Percentiles rank a stretch among this genome's conserved stretches.
These are phyloP conservation scores for Aegilops bicornis DNA, from an alignment of 176 grass and related monocot species.

Conservation along the genomic window DNA sequence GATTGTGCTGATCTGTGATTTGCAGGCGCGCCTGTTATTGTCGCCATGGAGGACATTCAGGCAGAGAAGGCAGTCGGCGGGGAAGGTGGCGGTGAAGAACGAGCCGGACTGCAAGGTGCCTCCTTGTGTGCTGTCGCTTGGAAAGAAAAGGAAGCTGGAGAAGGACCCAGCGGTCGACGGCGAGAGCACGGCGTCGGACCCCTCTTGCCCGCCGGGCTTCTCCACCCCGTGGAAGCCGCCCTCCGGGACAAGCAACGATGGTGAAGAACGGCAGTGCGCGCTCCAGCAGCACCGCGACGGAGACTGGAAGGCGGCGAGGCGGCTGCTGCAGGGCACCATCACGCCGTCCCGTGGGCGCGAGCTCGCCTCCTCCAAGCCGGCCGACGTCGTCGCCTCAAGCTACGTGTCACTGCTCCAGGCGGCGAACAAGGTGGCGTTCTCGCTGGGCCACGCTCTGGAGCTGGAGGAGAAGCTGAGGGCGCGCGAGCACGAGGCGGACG, in stretches of 20 bases:
- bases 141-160: conserved; percentile 22
- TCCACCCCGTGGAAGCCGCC: not conserved
- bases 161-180: not conserved
- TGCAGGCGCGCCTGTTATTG: not conserved
- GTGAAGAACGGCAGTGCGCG: not conserved
- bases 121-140: not conserved
- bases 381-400: too few species aligned
- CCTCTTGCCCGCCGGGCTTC: not conserved
- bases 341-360: too few species aligned
- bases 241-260: not conserved
- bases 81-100: not conserved
- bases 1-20: not conserved
- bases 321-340: too few species aligned
- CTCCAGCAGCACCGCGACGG: not conserved
- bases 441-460: conserved; percentile 13
- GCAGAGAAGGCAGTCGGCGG: not conserved
- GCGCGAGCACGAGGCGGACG: not conserved
- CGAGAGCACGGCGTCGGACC: not conserved
- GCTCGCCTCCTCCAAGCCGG: too few species aligned
- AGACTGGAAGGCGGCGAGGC: too few species aligned
- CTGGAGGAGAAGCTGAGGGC: not conserved
- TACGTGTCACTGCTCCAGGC: not conserved
- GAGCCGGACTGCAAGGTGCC: not conserved
- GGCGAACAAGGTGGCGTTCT: conserved; percentile 16
- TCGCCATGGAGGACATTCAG: not conserved